A percentile compares a stretch with the other conserved stretches of the same genome.
Conservation (phyloP, 2,329 filamentous ascomycete genomes). For the Paracoccidioides lutzii region DNA sequence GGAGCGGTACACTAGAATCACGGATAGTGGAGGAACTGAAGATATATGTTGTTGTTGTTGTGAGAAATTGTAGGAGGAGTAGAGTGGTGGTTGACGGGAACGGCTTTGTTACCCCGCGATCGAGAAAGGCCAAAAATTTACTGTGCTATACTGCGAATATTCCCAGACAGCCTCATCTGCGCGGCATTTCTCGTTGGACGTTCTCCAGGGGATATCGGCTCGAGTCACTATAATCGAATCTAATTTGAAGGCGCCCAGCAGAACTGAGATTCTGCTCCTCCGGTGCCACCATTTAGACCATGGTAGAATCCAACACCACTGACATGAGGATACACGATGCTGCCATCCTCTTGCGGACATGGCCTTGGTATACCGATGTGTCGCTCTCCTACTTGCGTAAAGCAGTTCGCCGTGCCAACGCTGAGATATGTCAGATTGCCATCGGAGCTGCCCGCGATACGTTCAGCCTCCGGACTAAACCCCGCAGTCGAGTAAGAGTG, state of each 20-base stretch:
- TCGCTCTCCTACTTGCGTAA: neutral
- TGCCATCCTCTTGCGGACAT: neutral
- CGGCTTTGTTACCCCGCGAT: neutral
- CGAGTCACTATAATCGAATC: neutral
- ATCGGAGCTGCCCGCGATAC: neutral
- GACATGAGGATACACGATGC: neutral
- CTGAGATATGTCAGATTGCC: neutral
- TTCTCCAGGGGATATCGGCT: neutral
- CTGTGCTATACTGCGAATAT: neutral
- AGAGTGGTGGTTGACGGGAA: neutral
- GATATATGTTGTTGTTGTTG: neutral
- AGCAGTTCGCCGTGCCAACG: neutral
- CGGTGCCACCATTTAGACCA: neutral
- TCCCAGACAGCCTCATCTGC: neutral
- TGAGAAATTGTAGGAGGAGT: neutral
- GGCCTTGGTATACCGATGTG: neutral
- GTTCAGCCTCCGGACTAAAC: neutral
- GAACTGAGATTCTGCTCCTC: neutral
- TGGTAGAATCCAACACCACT: neutral
- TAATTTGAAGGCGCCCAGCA: neutral
- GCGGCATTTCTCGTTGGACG: conserved; percentile 1
- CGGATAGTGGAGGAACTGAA: neutral
- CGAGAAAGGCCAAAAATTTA: neutral
- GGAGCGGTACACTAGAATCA: neutral
- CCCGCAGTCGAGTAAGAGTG: neutral